phyloP scores from a whole-genome alignment of 176 grass and related monocot genomes.

The Juncus effusus region DNA sequence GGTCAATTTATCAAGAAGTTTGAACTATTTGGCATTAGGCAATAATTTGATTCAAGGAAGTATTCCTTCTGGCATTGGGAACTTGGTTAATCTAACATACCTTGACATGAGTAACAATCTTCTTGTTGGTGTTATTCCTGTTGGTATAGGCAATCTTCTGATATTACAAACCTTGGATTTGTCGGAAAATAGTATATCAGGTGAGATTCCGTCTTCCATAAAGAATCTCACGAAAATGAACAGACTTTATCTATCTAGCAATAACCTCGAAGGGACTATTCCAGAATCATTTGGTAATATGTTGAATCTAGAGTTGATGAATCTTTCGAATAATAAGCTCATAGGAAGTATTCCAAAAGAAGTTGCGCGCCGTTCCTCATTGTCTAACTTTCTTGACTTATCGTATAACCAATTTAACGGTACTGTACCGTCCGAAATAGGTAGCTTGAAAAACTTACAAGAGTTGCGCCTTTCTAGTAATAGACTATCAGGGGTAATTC shows the following conservation, averaged over 20 bases:
- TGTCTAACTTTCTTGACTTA: conserved; percentile 30
- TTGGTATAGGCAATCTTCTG: conserved; percentile 31
- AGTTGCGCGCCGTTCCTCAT: conserved; percentile 29
- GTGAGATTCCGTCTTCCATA: conserved; percentile 40
- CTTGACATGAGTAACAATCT: conserved; percentile 44
- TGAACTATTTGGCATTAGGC: conserved; percentile 17
- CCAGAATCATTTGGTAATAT: conserved; percentile 32
- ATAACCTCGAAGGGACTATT: conserved; percentile 40
- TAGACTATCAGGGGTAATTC: conserved; percentile 33
- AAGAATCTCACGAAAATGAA: conserved; percentile 33
- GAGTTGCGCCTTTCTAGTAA: conserved; percentile 38
- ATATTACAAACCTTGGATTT: conserved; percentile 32
- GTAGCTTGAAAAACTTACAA: conserved; percentile 30
- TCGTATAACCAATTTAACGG: conserved; percentile 52
- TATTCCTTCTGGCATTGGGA: conserved; percentile 40
- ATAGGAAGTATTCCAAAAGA: conserved; percentile 38
- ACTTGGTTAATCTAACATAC: conserved; percentile 20
- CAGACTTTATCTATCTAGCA: conserved; percentile 31
- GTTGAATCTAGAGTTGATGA: conserved; percentile 17
- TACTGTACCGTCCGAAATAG: conserved; percentile 30
- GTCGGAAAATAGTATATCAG: conserved; percentile 37
- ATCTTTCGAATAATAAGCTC: conserved; percentile 47
- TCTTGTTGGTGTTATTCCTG: conserved; percentile 48
- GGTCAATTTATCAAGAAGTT: conserved; percentile 29
- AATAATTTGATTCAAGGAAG: conserved; percentile 31